Evolutionary conservation across 805 yeast species (phyloP).

Genomic region (Ogataea ramenticola): DNA sequence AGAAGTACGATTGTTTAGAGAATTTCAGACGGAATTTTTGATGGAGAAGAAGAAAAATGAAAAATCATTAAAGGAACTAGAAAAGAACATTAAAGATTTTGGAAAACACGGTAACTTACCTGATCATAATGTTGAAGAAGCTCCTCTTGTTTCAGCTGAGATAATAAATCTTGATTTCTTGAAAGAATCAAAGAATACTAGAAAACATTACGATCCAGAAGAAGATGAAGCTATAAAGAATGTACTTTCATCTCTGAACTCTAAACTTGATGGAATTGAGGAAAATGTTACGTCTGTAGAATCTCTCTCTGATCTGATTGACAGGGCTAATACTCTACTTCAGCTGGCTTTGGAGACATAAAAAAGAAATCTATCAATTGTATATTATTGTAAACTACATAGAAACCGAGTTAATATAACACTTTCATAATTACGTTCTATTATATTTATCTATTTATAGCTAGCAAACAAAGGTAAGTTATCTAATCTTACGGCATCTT

Average conservation of each 20-base stretch:
- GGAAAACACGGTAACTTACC: neutral
- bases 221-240: slow-evolving; percentile 8
- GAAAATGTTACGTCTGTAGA: slow-evolving; percentile 11
- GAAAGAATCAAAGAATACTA: neutral
- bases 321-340: slow-evolving; percentile 13
- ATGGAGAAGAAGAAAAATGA: slow-evolving; percentile 9
- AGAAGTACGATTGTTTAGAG: slow-evolving; percentile 14
- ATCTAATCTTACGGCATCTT: neutral
- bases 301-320: slow-evolving; percentile 10
- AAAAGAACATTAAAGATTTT: neutral
- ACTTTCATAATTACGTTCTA: too few species aligned
- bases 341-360: slow-evolving; percentile 7
- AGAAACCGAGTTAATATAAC: too few species aligned
- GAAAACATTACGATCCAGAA: slow-evolving; percentile 7
- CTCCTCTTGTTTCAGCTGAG: neutral
- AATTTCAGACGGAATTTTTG: slow-evolving; percentile 11
- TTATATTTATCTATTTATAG: slow-evolving; percentile 3
- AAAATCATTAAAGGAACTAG: slow-evolving; percentile 8
- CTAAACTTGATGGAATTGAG: slow-evolving; percentile 9
- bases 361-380: too few species aligned
- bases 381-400: too few species aligned
- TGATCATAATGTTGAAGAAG: neutral
- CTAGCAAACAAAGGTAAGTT: slow-evolving; percentile 15
- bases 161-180: neutral
- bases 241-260: slow-evolving; percentile 6